Percentiles rank a stretch among this genome's conserved stretches.
These are phyloP conservation scores for Graphium sp. DNA, from an alignment of 2,329 filamentous ascomycete genomes.

Conservation along the genomic window DNA sequence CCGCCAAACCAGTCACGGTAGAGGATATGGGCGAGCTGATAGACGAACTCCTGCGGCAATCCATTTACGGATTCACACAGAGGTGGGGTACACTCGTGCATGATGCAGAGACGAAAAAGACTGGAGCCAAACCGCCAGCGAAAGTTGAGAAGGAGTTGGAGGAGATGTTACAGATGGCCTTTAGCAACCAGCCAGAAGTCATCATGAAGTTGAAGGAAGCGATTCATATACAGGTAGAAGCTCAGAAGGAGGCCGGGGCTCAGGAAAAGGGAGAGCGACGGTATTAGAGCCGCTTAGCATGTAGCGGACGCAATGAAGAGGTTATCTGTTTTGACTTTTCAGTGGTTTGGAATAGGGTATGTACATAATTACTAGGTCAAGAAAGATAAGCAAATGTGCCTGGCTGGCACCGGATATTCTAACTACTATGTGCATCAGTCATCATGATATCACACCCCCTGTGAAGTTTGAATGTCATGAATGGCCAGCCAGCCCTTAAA, in stretches of 20 bases:
- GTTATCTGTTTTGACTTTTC: too few species aligned
- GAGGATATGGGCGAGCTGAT: conserved; percentile 49
- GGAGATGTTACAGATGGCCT: conserved; percentile 35
- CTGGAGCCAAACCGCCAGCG: conserved; percentile 29
- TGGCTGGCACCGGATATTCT: too few species aligned
- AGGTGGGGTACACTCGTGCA: conserved; percentile 36
- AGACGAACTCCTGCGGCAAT: conserved; percentile 43
- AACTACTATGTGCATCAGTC: too few species aligned
- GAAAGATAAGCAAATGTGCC: too few species aligned
- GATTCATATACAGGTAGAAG: conserved; percentile 37
- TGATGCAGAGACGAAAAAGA: conserved; percentile 27
- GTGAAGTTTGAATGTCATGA: too few species aligned
- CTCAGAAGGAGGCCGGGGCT: conserved; percentile 25
- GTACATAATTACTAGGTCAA: too few species aligned
- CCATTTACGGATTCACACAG: conserved; percentile 46
- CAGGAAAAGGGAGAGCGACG: conserved; percentile 13
- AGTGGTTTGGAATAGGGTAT: too few species aligned
- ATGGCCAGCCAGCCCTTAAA: too few species aligned
- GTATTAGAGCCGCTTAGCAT: conserved; percentile 3
- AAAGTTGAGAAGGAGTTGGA: conserved; percentile 40
- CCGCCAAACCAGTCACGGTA: conserved; percentile 21
- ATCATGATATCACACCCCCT: too few species aligned
- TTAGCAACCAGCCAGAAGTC: conserved; percentile 41
- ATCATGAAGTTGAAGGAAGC: conserved; percentile 43
- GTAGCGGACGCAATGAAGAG: too few species aligned